These are phyloP conservation scores for Heimioporus retisporus DNA, from an alignment of 1,284 basidiomycete species.

Conservation along the genomic window DNA sequence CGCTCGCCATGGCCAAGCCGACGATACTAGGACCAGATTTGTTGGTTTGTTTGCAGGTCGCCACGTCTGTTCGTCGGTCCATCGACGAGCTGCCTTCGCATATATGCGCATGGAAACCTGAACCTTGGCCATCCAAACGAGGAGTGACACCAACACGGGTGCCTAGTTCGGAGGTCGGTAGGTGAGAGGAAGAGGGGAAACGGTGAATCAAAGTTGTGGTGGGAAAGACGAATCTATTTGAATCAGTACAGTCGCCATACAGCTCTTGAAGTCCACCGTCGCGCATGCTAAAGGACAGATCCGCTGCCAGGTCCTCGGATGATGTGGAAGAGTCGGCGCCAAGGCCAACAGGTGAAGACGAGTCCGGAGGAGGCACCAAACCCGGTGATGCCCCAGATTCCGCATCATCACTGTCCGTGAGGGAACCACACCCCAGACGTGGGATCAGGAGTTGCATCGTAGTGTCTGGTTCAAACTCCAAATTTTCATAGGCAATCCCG, in stretches of 20 bases:
- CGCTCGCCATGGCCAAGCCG: not conserved
- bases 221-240: not conserved
- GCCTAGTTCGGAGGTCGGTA: not conserved
- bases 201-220: not conserved
- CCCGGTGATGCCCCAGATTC: conserved; percentile 20
- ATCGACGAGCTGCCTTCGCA: too few relatives aligned
- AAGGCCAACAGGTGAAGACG: conserved; percentile 31
- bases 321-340: conserved; percentile 2
- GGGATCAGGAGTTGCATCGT: not conserved
- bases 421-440: conserved; percentile 6
- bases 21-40: too few relatives aligned
- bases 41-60: too few relatives aligned
- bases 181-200: not conserved
- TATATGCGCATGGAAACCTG: too few relatives aligned
- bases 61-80: too few relatives aligned
- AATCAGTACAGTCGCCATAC: not conserved
- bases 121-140: not conserved
- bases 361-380: conserved; percentile 29
- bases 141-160: not conserved
- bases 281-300: not conserved
- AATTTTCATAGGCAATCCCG: not conserved
- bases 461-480: conserved; percentile 6
- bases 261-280: conserved; percentile 14
- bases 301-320: conserved; percentile 6
- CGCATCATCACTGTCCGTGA: conserved; percentile 11